Percentiles rank a stretch among this genome's conserved stretches.
Conservation (phyloP, 495 filamentous ascomycete species). For the Penicillium herquei region DNA sequence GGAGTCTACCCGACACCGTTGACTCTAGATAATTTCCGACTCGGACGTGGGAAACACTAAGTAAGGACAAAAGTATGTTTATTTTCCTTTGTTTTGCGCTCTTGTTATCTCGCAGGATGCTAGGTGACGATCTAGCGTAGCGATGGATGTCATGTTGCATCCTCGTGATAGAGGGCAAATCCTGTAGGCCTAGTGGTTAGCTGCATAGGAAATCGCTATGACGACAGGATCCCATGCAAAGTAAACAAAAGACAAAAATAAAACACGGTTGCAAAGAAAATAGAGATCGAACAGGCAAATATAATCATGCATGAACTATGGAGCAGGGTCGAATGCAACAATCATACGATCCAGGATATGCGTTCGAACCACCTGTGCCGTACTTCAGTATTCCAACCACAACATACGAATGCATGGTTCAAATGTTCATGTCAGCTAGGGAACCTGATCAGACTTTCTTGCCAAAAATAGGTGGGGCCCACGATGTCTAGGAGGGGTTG, state of each 20-base stretch:
- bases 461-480: constrained; percentile 1
- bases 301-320: too few species aligned
- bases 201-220: constrained; percentile 2
- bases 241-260: neutral
- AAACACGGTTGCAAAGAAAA: neutral
- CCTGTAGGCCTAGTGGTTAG: constrained; percentile 4
- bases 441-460: neutral
- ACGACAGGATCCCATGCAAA: neutral
- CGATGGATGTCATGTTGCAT: constrained; percentile 7
- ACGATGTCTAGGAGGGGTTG: too few species aligned
- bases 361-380: too few species aligned
- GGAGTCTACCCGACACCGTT: neutral
- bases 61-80: too few species aligned
- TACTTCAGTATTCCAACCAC: too few species aligned
- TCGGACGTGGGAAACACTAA: too few species aligned
- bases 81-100: neutral
- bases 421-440: neutral
- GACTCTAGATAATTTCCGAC: too few species aligned
- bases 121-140: neutral
- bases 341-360: too few species aligned
- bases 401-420: too few species aligned
- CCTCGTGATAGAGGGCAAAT: constrained; percentile 18
- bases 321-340: too few species aligned
- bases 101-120: neutral
- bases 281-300: too few species aligned